Base-by-base conservation (phyloP, 129 eudicot species). In the Flaveria trinervia region DNA sequence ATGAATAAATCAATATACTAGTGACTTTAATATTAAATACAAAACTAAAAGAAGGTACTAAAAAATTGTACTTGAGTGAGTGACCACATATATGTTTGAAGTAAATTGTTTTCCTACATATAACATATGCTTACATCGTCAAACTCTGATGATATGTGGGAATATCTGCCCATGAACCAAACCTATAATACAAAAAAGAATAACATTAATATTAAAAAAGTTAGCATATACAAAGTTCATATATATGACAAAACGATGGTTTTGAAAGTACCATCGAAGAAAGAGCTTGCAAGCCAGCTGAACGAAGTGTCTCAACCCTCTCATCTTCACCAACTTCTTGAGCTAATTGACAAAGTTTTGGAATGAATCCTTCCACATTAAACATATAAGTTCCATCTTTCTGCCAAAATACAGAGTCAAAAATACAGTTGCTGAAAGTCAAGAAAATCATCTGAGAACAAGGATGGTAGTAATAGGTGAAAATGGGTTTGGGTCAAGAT, bases 301-400 rank as follows among this genome's bases (percentile, higher is more conserved):
- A 85, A 46, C 97, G 87, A 30, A 95, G 85, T 45, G 83, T 81
- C 30, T 71, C 77, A 26, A 82, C 88, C 76, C 89, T 85, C 68
- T 88, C 99, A 54, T 95, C 92, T 41, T 92, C 96, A 70, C 97
- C 99, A 30, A 78, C 92, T 89, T 95, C 99, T 89, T 95, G 97
- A 73, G 96, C 97, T 77, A 92, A 82, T 46, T 84, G 94, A 85
- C 97, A 92, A 33, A 95, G 86, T 77, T 82, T 88, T 65, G 97
- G 92, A 66, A 92, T 81, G 51, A 95, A 89, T 62, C 85, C 91
- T 80, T 95, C 99, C 57, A 95, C 77, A 62, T 89, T 95, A 74
- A 88, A 92, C 89, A 95, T 86, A 82, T 85, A 92, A 17, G 96
- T 88, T 33, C 95, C 93, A 77, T 95, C 99, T 57, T 75, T 89